phyloP scores from a whole-genome alignment of 768 basidiomycete genomes.

The Leccinum longicurvipes region DNA sequence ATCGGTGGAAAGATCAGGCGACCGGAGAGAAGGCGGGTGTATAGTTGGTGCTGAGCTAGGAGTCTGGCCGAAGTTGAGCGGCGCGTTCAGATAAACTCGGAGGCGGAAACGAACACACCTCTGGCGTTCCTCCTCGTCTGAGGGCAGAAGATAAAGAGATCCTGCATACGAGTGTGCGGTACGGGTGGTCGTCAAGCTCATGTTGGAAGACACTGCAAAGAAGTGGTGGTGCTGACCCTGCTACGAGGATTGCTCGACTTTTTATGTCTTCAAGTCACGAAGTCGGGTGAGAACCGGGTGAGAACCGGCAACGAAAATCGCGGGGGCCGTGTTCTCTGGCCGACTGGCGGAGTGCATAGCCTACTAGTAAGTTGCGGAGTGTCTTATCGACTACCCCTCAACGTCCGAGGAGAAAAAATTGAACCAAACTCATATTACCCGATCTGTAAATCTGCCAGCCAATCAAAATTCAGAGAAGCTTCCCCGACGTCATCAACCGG shows the following conservation, averaged over 20 bases:
- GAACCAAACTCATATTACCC: not conserved
- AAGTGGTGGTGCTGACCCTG: not conserved
- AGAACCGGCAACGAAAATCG: not conserved
- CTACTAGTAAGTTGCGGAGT: too few species aligned
- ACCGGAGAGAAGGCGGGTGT: slow-evolving; percentile 18
- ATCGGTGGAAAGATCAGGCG: slow-evolving; percentile 22
- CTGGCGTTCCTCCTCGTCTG: slow-evolving; percentile 25
- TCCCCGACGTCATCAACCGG: too few species aligned
- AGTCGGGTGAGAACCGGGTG: not conserved
- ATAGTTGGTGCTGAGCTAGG: slow-evolving; percentile 17
- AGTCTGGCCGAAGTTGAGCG: slow-evolving; percentile 6
- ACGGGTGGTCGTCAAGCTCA: slow-evolving; percentile 10
- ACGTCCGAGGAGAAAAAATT: too few species aligned
- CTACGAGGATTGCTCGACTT: not conserved
- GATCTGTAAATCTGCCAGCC: not conserved
- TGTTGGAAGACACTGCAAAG: not conserved
- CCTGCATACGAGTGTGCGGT: slow-evolving; percentile 20
- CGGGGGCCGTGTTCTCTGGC: not conserved
- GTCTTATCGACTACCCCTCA: too few species aligned
- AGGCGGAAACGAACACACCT: slow-evolving; percentile 8
- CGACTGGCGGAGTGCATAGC: not conserved
- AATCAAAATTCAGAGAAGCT: not conserved
- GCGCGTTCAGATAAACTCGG: not conserved
- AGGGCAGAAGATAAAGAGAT: slow-evolving; percentile 23
- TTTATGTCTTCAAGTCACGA: not conserved